Conservation (phyloP, 306 rosid species). For the Oxytropis ochrocephala region DNA sequence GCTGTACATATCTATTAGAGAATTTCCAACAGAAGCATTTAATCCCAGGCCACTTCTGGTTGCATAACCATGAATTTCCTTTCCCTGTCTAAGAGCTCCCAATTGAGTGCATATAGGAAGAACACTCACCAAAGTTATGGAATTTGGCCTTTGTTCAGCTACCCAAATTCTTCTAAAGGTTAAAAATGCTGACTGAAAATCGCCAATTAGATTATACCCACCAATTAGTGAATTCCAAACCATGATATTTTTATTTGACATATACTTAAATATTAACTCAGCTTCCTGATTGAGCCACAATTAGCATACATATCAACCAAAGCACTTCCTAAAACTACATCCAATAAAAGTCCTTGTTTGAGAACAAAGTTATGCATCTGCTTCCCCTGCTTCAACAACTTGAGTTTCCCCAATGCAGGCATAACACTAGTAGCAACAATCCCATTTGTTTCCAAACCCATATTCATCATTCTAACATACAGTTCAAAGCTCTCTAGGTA, state of each 20-base stretch:
- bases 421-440: slow-evolving; percentile 27
- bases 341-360: slow-evolving; percentile 24
- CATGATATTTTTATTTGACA: slow-evolving; percentile 24
- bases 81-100: slow-evolving; percentile 37
- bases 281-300: slow-evolving; percentile 41
- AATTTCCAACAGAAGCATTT: slow-evolving; percentile 30
- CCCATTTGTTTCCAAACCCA: slow-evolving; percentile 30
- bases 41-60: slow-evolving; percentile 24
- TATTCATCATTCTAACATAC: slow-evolving; percentile 26
- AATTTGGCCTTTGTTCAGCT: slow-evolving; percentile 33
- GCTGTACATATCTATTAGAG: slow-evolving; percentile 40
- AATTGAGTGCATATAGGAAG: slow-evolving; percentile 43
- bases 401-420: slow-evolving; percentile 39
- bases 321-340: slow-evolving; percentile 32
- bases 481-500: slow-evolving; percentile 24
- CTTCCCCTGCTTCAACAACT: slow-evolving; percentile 36
- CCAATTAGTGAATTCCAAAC: slow-evolving; percentile 41
- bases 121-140: slow-evolving; percentile 31
- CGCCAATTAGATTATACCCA: slow-evolving; percentile 31
- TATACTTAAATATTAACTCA: slow-evolving; percentile 18
- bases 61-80: slow-evolving; percentile 46
- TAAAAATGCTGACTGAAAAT: slow-evolving; percentile 21
- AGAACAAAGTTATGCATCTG: slow-evolving; percentile 35
- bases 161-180: slow-evolving; percentile 32
- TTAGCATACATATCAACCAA: slow-evolving; percentile 41